These are phyloP conservation scores for Yamagishiella unicocca DNA, from an alignment of 139 green algal genomes.

Conservation along the genomic window DNA sequence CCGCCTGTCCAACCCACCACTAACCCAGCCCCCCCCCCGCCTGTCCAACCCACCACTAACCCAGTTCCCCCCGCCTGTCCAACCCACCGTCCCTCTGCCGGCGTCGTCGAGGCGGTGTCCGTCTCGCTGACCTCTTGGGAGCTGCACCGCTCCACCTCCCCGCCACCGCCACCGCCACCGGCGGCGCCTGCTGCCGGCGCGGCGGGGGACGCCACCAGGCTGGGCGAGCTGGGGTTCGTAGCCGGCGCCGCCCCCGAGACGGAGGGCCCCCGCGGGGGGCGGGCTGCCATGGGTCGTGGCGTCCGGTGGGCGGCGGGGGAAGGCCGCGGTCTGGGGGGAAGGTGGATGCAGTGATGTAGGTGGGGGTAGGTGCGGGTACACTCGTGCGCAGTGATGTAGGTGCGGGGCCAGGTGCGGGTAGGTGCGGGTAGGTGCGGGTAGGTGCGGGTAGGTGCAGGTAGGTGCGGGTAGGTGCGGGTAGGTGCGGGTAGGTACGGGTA, in stretches of 20 bases:
- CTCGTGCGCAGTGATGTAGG: no score
- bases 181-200: background rate
- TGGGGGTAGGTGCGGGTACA: background rate
- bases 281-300: background rate
- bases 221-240: background rate
- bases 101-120: background rate
- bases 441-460: no score
- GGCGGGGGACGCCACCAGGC: background rate
- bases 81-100: conserved; percentile 8
- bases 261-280: background rate
- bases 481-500: no score
- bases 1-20: background rate
- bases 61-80: no score
- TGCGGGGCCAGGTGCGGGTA: no score
- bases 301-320: background rate
- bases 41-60: background rate
- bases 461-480: no score
- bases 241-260: background rate
- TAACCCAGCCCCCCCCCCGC: background rate
- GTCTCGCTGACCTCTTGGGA: conserved; percentile 16
- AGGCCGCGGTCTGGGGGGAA: background rate
- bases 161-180: background rate
- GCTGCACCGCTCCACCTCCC: background rate
- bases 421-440: no score
- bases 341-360: no score